A percentile compares a stretch with the other conserved stretches of the same genome.
These are phyloP conservation scores for Aspergillus steynii DNA, from an alignment of 495 filamentous ascomycete species.

Conservation along the genomic window DNA sequence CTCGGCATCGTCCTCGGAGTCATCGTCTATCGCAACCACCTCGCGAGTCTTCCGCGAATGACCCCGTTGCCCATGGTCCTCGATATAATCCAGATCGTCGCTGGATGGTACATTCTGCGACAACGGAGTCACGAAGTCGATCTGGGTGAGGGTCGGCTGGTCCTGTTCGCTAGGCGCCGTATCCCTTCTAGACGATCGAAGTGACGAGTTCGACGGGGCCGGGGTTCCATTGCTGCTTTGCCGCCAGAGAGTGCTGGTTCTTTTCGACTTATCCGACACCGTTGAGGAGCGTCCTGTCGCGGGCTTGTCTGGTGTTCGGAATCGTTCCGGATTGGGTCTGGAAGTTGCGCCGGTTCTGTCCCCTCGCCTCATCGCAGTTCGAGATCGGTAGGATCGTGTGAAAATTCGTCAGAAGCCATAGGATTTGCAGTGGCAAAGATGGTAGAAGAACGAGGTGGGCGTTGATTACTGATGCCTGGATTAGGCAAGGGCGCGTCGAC, in stretches of 20 bases:
- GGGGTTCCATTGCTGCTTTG: slow-evolving; percentile 24
- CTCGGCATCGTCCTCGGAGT: slow-evolving; percentile 29
- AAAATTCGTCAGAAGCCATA: slow-evolving; percentile 17
- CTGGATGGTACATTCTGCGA: slow-evolving; percentile 26
- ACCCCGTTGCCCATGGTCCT: slow-evolving; percentile 7
- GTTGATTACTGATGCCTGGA: slow-evolving; percentile 9
- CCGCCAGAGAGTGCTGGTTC: slow-evolving; percentile 12
- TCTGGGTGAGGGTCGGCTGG: slow-evolving; percentile 47
- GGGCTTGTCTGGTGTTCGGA: slow-evolving; percentile 31
- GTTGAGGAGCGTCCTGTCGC: slow-evolving; percentile 14
- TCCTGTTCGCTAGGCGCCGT: slow-evolving; percentile 21
- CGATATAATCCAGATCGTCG: slow-evolving; percentile 36
- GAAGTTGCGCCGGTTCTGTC: slow-evolving; percentile 19
- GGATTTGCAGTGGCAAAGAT: slow-evolving; percentile 5
- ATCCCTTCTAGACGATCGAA: slow-evolving; percentile 23
- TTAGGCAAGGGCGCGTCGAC: slow-evolving; percentile 26
- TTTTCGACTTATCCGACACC: slow-evolving; percentile 23
- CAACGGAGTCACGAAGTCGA: slow-evolving; percentile 39
- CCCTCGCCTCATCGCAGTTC: slow-evolving; percentile 38
- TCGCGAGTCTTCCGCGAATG: slow-evolving; percentile 11
- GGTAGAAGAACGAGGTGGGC: background rate
- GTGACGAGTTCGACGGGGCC: slow-evolving; percentile 21
- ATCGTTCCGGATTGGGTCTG: slow-evolving; percentile 21
- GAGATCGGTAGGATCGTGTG: slow-evolving; percentile 1
- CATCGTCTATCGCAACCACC: slow-evolving; percentile 30